Evolutionary conservation across 768 basidiomycete genomes (phyloP).

Genomic region (Auriscalpium vulgare): DNA sequence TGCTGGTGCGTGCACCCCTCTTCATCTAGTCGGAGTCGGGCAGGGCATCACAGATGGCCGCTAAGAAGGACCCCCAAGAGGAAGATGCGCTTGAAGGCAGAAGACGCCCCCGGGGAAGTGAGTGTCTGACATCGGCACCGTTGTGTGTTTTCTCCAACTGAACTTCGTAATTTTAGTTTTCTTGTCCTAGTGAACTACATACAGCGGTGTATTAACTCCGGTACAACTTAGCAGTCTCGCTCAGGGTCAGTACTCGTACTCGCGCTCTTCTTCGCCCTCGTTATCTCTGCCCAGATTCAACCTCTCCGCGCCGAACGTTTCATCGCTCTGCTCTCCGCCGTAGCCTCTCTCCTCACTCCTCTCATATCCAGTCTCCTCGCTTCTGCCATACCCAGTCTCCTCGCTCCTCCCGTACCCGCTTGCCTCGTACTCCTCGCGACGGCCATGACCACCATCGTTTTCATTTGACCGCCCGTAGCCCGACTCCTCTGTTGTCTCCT

Average conservation of each 20-base stretch:
- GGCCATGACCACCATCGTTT: background rate
- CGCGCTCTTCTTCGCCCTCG: conserved; percentile 21
- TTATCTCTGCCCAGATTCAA: conserved; percentile 31
- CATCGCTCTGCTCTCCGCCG: conserved; percentile 23
- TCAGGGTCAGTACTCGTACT: conserved; percentile 6
- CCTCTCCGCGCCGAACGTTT: conserved; percentile 48
- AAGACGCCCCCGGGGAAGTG: conserved; percentile 36
- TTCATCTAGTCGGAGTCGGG: conserved; percentile 2
- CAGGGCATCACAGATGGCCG: conserved; percentile 12
- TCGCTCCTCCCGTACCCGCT: background rate
- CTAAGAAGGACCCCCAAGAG: conserved; percentile 39
- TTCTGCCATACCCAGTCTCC: background rate
- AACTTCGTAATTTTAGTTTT: too few relatives aligned
- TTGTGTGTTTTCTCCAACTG: background rate
- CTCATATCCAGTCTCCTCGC: background rate
- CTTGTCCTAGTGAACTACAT: too few relatives aligned
- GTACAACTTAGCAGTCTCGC: too few relatives aligned
- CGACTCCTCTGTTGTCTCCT: background rate
- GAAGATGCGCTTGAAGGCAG: conserved; percentile 38
- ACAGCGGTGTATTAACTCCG: too few relatives aligned
- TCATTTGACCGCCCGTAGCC: background rate
- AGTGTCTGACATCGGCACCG: conserved; percentile 20
- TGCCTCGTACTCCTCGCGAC: background rate
- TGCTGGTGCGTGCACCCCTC: conserved; percentile 49
- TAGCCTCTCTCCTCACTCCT: background rate